Base-by-base conservation (phyloP, 768 basidiomycete species). In the Tylopilus cervinicoccineus region DNA sequence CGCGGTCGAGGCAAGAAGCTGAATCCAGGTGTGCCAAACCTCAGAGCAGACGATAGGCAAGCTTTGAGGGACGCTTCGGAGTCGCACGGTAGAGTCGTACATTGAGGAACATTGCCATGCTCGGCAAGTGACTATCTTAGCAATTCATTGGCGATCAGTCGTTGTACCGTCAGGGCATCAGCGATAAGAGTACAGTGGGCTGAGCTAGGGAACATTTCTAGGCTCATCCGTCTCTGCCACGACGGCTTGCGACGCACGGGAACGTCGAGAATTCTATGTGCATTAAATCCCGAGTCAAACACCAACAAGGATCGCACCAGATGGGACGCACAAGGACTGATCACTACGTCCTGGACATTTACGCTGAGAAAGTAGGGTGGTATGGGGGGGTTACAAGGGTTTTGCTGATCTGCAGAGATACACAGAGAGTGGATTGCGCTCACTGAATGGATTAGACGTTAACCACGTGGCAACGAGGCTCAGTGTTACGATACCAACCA, bases 401-500 rank as follows among this genome's bases (percentile, higher is more conserved):
- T 43, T 44, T 34, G 44, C 50, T 43, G 52, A 50, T 48, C 37
- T 47, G 51, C 44, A 47, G 49, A 38, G 43, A 53, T 54, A 62
- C 45, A 52, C 6, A 51, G 36, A 43, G 34, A 22, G 38, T 29
- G 28, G 50, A 41, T 33, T 33, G 51, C 24, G 59, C 48, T 52
- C 45, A 45, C 56, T 64, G 49, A 33, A 49, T 44, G 41, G 16
- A 41, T 41, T 33, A 13, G 20, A 33, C 26, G 51, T 63, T 40
- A 63, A 49, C 49, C 33, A 48, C n/a, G 31, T 22, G 39, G 40
- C 19, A 17, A 47, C 32, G 19, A 54, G 37, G 31, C 27, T 34
- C 27, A 29, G 46, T 31, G 9, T 48, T 33, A 52, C 38, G 47
- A 33, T 55, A 64, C 62, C 43, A 23, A 61, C 49, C 49, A 50